Conservation (phyloP, 2,329 filamentous ascomycete genomes). For the Peltaster fructicola region DNA sequence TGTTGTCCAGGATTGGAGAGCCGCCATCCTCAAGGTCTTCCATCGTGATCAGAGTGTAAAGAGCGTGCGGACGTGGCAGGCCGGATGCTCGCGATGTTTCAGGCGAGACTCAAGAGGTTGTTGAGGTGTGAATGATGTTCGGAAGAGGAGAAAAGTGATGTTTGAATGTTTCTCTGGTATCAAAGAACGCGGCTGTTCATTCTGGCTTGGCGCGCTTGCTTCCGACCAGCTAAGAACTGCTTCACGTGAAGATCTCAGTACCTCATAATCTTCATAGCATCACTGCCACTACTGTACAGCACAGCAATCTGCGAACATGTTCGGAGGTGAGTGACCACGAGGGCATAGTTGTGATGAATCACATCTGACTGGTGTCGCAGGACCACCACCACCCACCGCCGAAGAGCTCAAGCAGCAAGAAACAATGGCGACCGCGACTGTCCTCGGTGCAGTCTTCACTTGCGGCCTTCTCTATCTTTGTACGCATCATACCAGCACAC, state of each 20-base stretch:
- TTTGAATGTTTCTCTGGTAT: no score
- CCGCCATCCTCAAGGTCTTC: constrained; percentile 23
- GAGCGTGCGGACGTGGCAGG: background rate
- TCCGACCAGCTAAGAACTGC: no score
- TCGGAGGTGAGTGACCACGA: constrained; percentile 8
- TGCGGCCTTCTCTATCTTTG: constrained; percentile 59
- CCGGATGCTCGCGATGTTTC: no score
- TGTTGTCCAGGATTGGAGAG: constrained; percentile 23
- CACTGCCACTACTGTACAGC: background rate
- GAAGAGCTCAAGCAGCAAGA: constrained; percentile 54
- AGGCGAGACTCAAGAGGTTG: no score
- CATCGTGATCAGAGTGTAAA: constrained; percentile 17
- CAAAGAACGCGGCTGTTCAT: no score
- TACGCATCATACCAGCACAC: constrained; percentile 26
- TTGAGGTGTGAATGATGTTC: no score
- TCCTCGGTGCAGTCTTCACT: constrained; percentile 49
- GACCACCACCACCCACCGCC: constrained; percentile 50
- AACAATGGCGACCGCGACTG: constrained; percentile 45
- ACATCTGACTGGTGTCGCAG: constrained; percentile 23
- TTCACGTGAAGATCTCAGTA: no score
- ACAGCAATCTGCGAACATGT: constrained; percentile 8
- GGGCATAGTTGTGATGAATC: background rate
- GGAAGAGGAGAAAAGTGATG: no score
- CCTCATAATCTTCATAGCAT: constrained; percentile 1
- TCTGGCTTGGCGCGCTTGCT: no score